Conservation (phyloP, 495 filamentous ascomycete genomes). For the Penicillium verhagenii region DNA sequence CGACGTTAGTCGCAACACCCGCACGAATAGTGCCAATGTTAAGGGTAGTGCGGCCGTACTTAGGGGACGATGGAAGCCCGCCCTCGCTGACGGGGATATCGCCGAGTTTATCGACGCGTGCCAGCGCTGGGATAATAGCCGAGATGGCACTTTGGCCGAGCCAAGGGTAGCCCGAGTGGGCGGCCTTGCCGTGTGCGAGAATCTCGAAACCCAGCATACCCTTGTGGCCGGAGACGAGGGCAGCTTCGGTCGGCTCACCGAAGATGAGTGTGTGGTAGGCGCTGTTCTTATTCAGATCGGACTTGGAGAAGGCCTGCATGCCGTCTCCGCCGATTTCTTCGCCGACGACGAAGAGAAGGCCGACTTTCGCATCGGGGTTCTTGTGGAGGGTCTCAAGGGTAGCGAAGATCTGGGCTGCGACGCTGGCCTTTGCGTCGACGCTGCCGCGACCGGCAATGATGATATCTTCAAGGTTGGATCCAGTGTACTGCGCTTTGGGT, state of each 20-base stretch:
- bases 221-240: constrained; percentile 88
- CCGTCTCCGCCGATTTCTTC: constrained; percentile 82
- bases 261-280: constrained; percentile 74
- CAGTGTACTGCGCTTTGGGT: constrained; percentile 4
- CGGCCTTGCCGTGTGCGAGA: constrained; percentile 69
- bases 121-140: constrained; percentile 66
- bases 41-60: constrained; percentile 82
- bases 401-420: constrained; percentile 76
- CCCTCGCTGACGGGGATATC: constrained; percentile 36
- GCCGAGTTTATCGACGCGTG: constrained; percentile 56
- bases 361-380: constrained; percentile 47
- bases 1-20: constrained; percentile 86
- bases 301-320: constrained; percentile 61
- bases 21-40: constrained; percentile 79
- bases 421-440: constrained; percentile 87
- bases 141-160: constrained; percentile 78
- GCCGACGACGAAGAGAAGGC: constrained; percentile 85
- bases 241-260: constrained; percentile 84
- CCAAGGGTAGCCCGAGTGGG: constrained; percentile 88
- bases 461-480: constrained; percentile 36
- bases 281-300: constrained; percentile 33
- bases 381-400: constrained; percentile 56
- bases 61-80: constrained; percentile 67
- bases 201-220: constrained; percentile 67
- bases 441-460: constrained; percentile 72